Base-by-base conservation (phyloP, 768 basidiomycete genomes). In the Auriscalpium vulgare region DNA sequence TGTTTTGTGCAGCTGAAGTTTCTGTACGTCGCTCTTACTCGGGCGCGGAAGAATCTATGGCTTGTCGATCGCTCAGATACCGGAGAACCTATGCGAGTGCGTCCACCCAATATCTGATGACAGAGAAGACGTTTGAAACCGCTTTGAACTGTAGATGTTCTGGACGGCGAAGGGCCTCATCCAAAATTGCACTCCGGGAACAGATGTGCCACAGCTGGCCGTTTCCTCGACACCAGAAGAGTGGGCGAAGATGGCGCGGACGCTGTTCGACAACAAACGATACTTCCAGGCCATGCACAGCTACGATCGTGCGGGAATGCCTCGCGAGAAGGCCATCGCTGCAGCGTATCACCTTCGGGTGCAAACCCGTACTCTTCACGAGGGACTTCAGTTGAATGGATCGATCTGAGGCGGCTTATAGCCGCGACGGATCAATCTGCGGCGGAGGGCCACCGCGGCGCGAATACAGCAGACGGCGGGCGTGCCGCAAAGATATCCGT, bases 31-130 rank as follows among this genome's bases (percentile, higher is more conserved):
- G 85, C 83, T 0, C 75, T 87, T 17, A 87, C 85, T 1, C 68
- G 85, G 36, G 83, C 85, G 1, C 75, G 82, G 50, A 83, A 82
- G 50, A 83, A 84, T 51, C 60, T 85, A 10, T 84, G 85, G 83
- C 78, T 87, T n/a, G 77, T 77, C 7, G 85, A 87, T 65, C 73
- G 71, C 29, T 85, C 85, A 1, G 68, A 73, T 4, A 80, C 74
- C 48, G 71, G 78, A n/a, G 78, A 81, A 48, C 78, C 84, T 2
- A 83, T 87, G 79, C 72, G 76, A 60, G 85, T 85, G 50, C 48
- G 76, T 11, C 8, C 14, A 4, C 10, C 17, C 14, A 8, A 6
- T 56, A 34, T 10, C 21, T 19, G 21, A 6, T 19, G 37, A 19
- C 4, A 23, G 48, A 16, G 10, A 36, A 17, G 46, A 10, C 9